These are phyloP conservation scores for Cercospora citrullina DNA, from an alignment of 2,329 filamentous ascomycete genomes.

Conservation along the genomic window DNA sequence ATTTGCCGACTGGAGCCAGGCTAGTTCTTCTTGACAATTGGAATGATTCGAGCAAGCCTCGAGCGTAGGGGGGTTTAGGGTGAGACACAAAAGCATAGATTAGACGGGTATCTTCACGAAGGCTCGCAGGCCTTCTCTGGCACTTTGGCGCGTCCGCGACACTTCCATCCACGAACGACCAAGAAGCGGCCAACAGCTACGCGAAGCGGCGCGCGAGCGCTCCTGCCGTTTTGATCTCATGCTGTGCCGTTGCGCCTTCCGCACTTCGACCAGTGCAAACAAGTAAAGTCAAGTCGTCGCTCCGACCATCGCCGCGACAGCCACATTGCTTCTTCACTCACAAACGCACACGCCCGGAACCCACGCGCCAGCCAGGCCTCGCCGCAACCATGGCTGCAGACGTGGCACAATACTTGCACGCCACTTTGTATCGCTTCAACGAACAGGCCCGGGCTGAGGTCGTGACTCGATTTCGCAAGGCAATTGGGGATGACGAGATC, in stretches of 20 bases:
- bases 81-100: background rate
- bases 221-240: background rate
- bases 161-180: background rate
- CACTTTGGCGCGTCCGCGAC: background rate
- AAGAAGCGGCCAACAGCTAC: background rate
- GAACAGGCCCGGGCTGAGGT: constrained; percentile 24
- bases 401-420: constrained; percentile 31
- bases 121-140: background rate
- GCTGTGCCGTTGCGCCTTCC: background rate
- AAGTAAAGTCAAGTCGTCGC: background rate
- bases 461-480: constrained; percentile 25
- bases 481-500: constrained; percentile 25
- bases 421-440: constrained; percentile 33
- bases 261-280: background rate
- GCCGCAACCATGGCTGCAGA: constrained; percentile 25
- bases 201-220: background rate
- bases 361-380: background rate
- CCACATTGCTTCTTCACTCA: background rate
- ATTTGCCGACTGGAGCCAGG: background rate
- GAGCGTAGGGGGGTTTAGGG: background rate
- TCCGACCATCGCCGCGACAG: background rate
- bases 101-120: background rate
- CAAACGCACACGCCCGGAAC: background rate
- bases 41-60: background rate
- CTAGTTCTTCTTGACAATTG: background rate